Evolutionary conservation across 345 rosid genomes (phyloP).

Genomic region (Eutrema heterophyllum): DNA sequence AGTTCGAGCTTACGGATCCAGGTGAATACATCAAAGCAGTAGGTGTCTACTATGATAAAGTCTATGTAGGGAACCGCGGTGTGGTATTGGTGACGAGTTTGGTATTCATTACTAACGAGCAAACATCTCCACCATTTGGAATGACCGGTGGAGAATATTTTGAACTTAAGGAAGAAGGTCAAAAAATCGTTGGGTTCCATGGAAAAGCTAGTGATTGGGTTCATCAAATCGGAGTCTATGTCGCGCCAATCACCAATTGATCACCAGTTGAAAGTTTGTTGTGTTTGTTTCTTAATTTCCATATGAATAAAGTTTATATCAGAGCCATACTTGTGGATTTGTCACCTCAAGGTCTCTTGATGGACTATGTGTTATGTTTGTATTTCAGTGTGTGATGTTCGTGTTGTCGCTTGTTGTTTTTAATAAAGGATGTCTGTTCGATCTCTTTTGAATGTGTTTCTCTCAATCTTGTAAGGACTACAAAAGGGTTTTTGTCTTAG

Average conservation of each 20-base stretch:
- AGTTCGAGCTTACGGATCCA: conserved; percentile 4
- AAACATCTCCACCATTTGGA: not conserved
- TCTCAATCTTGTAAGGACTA: too few species aligned
- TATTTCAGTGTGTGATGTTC: not conserved
- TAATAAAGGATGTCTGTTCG: not conserved
- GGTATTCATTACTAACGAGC: conserved; percentile 9
- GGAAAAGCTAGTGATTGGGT: not conserved
- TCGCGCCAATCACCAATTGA: conserved; percentile 5
- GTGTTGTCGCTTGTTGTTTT: not conserved
- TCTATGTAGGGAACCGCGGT: not conserved
- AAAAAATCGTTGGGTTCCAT: conserved; percentile 12
- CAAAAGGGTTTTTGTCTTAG: too few species aligned
- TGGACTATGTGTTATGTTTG: not conserved
- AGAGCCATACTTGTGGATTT: not conserved
- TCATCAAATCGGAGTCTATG: conserved; percentile 10
- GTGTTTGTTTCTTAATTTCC: not conserved
- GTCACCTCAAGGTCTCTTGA: not conserved
- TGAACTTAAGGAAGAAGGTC: not conserved
- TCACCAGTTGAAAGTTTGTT: not conserved
- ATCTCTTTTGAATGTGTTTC: not conserved
- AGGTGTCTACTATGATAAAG: not conserved
- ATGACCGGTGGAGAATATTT: not conserved
- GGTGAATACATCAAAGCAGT: not conserved
- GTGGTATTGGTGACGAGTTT: not conserved
- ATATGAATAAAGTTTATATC: not conserved